phyloP scores from a whole-genome alignment of 192 early-diverging fungal species.

The Phycomyces blakesleeanus region DNA sequence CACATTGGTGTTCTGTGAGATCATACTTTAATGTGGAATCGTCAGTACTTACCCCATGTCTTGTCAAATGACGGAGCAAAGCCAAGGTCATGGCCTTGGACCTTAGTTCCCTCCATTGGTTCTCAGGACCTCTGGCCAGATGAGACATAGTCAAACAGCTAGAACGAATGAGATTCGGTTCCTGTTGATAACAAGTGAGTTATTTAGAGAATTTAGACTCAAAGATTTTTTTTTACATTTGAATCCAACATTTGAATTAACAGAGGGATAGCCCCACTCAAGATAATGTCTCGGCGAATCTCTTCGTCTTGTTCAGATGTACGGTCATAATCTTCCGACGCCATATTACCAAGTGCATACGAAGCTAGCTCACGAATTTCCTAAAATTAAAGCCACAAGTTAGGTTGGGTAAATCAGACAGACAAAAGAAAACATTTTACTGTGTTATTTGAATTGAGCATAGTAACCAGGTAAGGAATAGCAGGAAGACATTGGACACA shows the following conservation, averaged over 20 bases:
- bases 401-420: background rate
- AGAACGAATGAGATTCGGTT: conserved; percentile 54
- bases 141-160: conserved; percentile 73
- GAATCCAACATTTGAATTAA: conserved; percentile 70
- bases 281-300: conserved; percentile 70
- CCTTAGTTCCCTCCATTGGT: conserved; percentile 50
- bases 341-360: conserved; percentile 94
- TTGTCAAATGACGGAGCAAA: conserved; percentile 48
- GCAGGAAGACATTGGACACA: conserved; percentile 23
- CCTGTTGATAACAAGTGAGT: conserved; percentile 23
- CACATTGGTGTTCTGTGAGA: background rate
- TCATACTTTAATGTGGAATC: no score
- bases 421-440: background rate
- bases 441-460: conserved; percentile 17
- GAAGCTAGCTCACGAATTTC: conserved; percentile 85
- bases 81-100: conserved; percentile 40
- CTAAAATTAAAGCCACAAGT: conserved; percentile 10
- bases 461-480: conserved; percentile 23
- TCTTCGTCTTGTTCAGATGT: conserved; percentile 56
- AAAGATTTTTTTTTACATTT: conserved; percentile 34
- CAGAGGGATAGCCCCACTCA: conserved; percentile 70
- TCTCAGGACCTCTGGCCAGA: conserved; percentile 59
- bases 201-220: no score
- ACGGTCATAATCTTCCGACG: conserved; percentile 49
- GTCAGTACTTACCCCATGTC: conserved; percentile 20